Conservation (phyloP, 2,329 filamentous ascomycete species). For the Fusarium nanum region DNA sequence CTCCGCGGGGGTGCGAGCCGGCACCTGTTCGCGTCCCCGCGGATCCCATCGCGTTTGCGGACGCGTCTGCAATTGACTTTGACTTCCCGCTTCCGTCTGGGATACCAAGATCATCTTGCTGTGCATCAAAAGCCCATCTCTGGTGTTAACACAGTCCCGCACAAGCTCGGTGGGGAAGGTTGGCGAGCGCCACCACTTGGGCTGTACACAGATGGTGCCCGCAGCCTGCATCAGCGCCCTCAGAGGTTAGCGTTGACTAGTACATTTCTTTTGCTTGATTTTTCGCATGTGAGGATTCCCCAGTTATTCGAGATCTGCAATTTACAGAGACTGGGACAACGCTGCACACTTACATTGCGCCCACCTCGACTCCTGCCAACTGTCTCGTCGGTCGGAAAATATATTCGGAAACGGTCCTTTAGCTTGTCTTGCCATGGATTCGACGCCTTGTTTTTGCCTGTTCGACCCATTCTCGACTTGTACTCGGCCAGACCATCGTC, state of each 20-base stretch:
- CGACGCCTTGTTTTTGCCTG: constrained; percentile 41
- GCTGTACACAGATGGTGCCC: constrained; percentile 85
- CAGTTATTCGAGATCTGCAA: constrained; percentile 30
- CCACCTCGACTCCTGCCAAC: constrained; percentile 74
- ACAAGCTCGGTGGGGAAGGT: constrained; percentile 79
- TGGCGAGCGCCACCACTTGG: constrained; percentile 75
- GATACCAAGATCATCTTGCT: constrained; percentile 77
- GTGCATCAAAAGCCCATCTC: constrained; percentile 83
- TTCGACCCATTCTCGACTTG: constrained; percentile 52
- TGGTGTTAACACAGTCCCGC: constrained; percentile 78
- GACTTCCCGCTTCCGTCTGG: constrained; percentile 24
- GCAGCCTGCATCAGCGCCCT: constrained; percentile 66
- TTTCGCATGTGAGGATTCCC: constrained; percentile 35
- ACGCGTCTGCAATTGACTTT: constrained; percentile 26
- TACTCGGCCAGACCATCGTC: constrained; percentile 60
- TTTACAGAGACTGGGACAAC: constrained; percentile 8
- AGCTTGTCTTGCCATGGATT: constrained; percentile 42
- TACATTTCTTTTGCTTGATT: constrained; percentile 17
- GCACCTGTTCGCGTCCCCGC: constrained; percentile 19
- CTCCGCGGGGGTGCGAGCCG: constrained; percentile 23
- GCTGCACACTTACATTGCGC: constrained; percentile 55
- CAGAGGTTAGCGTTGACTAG: constrained; percentile 40
- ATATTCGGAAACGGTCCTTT: constrained; percentile 73
- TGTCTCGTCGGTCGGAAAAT: constrained; percentile 82
- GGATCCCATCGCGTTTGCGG: constrained; percentile 29